Evolutionary conservation across 2,329 filamentous ascomycete genomes (phyloP), one percentile per base, ranked within the genome.

Genomic region (Phoma herbarum): DNA sequence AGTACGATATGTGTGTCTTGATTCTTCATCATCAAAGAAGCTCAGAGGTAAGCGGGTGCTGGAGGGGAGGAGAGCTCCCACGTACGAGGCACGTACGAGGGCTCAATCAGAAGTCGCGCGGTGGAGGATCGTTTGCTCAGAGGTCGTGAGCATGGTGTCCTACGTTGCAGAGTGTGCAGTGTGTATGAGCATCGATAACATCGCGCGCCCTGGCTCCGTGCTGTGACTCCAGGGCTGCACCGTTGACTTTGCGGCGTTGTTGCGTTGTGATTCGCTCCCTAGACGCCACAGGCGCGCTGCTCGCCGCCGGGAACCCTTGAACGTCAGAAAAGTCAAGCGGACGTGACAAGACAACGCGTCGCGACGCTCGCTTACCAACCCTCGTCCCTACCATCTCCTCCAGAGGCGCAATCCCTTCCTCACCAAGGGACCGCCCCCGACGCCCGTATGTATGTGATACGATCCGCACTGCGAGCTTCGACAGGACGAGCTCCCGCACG

Each of bases 381-480:
- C 11, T 39, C 46, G 50, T 50, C 55, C 61, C 64, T 63, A 52
- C 61, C 51, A 49, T 52, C 18, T 28, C 48, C 22, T 42, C 57
- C 52, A 60, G 63, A 69, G 69, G 71, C 62, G 57, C 54, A 59
- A 54, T 48, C 50, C 59, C 52, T 57, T 57, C 31, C 43, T 51
- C 57, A 55, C 26, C 18, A 45, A 42, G 50, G 56, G 51, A 49
- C 20, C 45, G 56, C 46, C 45, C 56, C 39, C 56, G 56, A 68
- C 59, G 63, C 65, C 72, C 75, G 72, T 68, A 80, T 80, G 78
- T 78, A 78, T 70, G 74, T 72, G 66, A 72, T 77, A 64, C 76
- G 75, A 69, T 72, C 73, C 63, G 75, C 76, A 67, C 72, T 79
- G 72, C 75, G 76, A 73, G 73, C 77, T 66, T 77, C 75, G 47